phyloP scores from a whole-genome alignment of 2,329 filamentous ascomycete species.

The Fusarium liriodendri region DNA sequence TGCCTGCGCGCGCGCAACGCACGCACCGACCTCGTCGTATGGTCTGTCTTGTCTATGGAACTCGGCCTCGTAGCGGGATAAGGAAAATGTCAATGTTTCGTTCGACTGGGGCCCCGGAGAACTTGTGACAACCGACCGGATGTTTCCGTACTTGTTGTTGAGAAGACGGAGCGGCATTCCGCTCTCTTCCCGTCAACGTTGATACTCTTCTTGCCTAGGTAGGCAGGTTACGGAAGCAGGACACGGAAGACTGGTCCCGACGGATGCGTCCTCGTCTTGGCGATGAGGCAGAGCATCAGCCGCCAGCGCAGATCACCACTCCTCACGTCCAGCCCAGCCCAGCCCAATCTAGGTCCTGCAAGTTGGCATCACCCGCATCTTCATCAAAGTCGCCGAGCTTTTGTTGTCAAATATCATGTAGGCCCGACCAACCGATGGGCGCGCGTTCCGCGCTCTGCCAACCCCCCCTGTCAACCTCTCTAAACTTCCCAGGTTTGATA shows the following conservation, averaged over 20 bases:
- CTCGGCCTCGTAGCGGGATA: not conserved
- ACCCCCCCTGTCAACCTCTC: conserved; percentile 7
- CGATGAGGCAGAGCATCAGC: conserved; percentile 12
- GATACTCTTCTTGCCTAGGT: not conserved
- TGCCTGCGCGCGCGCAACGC: not conserved
- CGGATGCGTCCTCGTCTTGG: conserved; percentile 19
- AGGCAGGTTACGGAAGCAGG: not conserved
- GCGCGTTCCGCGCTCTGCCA: not conserved
- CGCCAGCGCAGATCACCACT: conserved; percentile 22
- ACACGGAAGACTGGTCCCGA: not conserved
- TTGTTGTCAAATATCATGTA: not conserved
- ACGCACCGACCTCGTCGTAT: conserved; percentile 2
- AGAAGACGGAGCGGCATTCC: not conserved
- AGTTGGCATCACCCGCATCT: conserved; percentile 25
- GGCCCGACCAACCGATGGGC: conserved; percentile 5
- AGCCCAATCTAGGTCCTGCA: not conserved
- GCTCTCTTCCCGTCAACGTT: not conserved
- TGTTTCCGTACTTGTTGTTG: not conserved
- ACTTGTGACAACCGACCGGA: not conserved
- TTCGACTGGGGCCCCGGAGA: not conserved
- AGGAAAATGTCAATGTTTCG: not conserved
- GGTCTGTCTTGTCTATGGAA: not conserved
- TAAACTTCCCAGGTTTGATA: conserved; percentile 2
- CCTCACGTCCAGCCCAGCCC: conserved; percentile 9
- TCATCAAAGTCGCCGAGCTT: not conserved